These are phyloP conservation scores for Fusarium sp. DNA, from an alignment of 2,329 filamentous ascomycete species.

Conservation along the genomic window DNA sequence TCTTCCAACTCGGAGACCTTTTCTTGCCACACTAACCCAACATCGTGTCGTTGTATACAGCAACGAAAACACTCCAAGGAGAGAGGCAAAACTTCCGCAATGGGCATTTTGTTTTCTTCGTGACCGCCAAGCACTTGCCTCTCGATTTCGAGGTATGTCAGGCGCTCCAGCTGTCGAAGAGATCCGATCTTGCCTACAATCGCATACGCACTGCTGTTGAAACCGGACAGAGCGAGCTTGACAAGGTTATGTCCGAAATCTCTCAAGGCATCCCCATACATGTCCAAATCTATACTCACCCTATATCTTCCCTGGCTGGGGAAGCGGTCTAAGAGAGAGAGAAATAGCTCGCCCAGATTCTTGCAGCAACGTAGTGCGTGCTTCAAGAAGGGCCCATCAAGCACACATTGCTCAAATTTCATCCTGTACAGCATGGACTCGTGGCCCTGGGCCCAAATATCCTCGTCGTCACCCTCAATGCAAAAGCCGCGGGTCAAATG, in stretches of 20 bases:
- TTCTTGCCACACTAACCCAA: neutral
- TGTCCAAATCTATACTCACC: neutral
- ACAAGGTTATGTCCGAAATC: neutral
- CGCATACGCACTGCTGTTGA: too few relatives aligned
- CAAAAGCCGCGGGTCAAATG: neutral
- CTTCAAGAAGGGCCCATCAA: neutral
- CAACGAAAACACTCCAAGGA: neutral
- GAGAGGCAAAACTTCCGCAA: neutral
- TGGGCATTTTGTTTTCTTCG: neutral
- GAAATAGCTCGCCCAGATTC: neutral
- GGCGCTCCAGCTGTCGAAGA: neutral
- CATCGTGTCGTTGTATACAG: neutral
- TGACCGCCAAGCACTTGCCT: neutral
- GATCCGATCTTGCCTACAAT: slow-evolving; percentile 4
- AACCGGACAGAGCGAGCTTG: neutral
- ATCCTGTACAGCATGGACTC: neutral
- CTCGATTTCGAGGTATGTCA: neutral
- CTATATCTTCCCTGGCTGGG: neutral
- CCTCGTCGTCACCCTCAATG: neutral
- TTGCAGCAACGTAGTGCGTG: neutral
- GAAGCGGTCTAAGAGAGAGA: rapidly evolving
- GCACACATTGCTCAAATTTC: neutral
- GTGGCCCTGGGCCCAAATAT: neutral
- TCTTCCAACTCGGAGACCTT: neutral
- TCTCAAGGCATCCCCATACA: neutral